Conservation (phyloP, 225 moss, liverwort and hornwort species). For the Marchantia polymorpha region DNA sequence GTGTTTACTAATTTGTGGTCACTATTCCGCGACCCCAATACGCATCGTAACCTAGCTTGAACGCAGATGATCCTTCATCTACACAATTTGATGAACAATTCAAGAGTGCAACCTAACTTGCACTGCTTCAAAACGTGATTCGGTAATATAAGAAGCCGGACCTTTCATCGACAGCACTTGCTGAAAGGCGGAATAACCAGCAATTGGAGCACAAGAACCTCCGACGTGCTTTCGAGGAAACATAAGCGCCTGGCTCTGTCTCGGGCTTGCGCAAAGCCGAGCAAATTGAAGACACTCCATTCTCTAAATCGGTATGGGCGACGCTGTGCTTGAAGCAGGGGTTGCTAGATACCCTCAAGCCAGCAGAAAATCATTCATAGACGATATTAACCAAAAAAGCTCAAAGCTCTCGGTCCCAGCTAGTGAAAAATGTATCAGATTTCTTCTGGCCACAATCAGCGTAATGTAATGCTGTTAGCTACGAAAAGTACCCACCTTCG, state of each 20-base stretch:
- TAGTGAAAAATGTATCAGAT: background rate
- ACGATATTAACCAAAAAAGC: background rate
- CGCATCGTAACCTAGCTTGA: background rate
- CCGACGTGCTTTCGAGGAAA: background rate
- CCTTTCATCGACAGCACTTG: background rate
- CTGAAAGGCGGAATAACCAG: background rate
- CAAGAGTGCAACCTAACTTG: background rate
- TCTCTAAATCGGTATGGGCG: background rate
- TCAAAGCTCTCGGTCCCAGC: background rate
- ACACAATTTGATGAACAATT: background rate
- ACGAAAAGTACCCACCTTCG: no score
- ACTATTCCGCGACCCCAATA: background rate
- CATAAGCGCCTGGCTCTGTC: constrained; percentile 1
- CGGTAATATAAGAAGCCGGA: background rate
- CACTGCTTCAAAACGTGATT: background rate
- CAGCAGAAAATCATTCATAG: background rate
- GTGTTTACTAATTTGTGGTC: background rate
- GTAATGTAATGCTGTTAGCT: background rate
- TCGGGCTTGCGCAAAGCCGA: constrained; percentile 1
- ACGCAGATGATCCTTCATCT: background rate
- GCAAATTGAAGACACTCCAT: constrained; percentile 24
- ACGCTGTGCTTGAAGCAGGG: background rate
- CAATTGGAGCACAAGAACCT: background rate
- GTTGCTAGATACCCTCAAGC: background rate
- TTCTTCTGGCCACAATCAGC: background rate